Conservation (phyloP, 345 rosid genomes). For the Aurinia saxatilis region DNA sequence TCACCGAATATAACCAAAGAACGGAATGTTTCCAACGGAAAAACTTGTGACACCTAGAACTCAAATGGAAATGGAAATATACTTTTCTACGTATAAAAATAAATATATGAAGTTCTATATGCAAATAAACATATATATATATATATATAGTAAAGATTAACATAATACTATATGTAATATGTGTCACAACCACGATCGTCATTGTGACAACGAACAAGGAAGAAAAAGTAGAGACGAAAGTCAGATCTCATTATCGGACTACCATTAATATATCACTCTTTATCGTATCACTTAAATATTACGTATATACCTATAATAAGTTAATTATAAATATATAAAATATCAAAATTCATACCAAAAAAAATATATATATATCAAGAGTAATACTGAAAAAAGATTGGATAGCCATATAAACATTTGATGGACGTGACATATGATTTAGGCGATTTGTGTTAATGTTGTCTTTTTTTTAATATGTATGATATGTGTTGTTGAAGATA, state of each 20-base stretch:
- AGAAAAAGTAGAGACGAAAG: not conserved
- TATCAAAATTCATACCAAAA: no score
- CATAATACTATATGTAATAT: not conserved
- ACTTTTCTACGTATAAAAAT: not conserved
- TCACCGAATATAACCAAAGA: constrained; percentile 3
- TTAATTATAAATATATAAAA: no score
- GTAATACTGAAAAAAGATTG: no score
- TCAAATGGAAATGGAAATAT: not conserved
- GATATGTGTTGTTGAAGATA: no score
- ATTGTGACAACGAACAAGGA: not conserved
- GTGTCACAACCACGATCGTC: constrained; percentile 18
- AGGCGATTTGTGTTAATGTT: no score
- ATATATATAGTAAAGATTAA: no score
- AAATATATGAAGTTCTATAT: not conserved
- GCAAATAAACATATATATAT: not conserved
- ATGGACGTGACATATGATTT: no score
- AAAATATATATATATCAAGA: no score
- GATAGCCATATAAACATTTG: no score
- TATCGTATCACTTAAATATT: not conserved
- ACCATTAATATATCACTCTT: not conserved
- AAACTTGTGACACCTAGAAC: not conserved
- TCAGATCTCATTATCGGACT: constrained; percentile 7
- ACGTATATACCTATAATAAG: not conserved
- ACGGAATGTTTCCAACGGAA: not conserved
- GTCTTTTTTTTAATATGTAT: no score